phyloP scores from a whole-genome alignment of 371 early-diverging fungal species.

The Blakeslea trispora region DNA sequence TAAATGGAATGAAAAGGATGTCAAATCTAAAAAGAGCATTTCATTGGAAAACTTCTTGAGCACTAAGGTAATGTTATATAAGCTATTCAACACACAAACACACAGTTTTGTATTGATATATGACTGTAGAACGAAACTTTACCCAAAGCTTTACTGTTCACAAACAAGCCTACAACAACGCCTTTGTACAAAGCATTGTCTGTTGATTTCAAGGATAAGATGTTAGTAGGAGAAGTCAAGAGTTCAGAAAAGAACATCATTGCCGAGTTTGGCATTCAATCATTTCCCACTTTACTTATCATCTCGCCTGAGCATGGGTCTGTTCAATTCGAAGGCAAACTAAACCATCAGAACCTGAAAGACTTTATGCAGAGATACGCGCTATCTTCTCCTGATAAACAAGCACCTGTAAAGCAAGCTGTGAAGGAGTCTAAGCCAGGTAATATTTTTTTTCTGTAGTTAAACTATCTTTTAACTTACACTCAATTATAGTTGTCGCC shows the following conservation, averaged over 20 bases:
- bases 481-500: conserved; percentile 16
- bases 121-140: conserved; percentile 36
- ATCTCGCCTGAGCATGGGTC: conserved; percentile 44
- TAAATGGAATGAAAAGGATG: conserved; percentile 51
- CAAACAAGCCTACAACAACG: conserved; percentile 71
- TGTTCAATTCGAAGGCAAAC: conserved; percentile 46
- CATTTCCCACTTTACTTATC: conserved; percentile 69
- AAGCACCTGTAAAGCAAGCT: conserved; percentile 15
- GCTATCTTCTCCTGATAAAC: conserved; percentile 27
- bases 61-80: conserved; percentile 40
- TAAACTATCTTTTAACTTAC: not conserved
- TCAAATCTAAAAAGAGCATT: conserved; percentile 56
- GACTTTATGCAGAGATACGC: conserved; percentile 65
- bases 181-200: conserved; percentile 86
- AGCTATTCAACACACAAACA: not conserved
- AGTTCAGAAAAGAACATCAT: conserved; percentile 53
- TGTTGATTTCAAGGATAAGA: conserved; percentile 66
- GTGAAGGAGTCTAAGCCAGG: conserved; percentile 19
- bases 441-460: conserved; percentile 1
- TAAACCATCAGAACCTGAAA: conserved; percentile 57
- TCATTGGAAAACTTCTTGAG: conserved; percentile 57
- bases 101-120: conserved; percentile 12
- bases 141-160: conserved; percentile 77
- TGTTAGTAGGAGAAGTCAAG: conserved; percentile 76
- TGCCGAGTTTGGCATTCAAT: conserved; percentile 55